Percentiles rank a stretch among this genome's conserved stretches.
phyloP scores from a whole-genome alignment of 1,284 basidiomycete genomes.

The Apiotrichum sp. region DNA sequence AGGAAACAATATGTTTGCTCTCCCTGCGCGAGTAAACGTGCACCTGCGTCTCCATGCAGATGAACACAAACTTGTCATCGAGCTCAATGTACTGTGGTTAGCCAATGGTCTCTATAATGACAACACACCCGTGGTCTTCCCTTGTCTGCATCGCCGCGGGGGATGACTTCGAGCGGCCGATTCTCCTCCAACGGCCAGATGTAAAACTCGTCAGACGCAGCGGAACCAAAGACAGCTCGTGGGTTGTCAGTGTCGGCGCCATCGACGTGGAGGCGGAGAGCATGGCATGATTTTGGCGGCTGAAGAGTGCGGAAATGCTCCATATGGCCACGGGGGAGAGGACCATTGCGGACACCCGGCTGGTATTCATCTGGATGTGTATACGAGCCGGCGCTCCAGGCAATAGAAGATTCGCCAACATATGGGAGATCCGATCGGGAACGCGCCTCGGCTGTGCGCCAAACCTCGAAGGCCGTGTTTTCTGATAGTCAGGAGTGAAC shows the following conservation, averaged over 20 bases:
- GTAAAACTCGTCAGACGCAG: conserved; percentile 15
- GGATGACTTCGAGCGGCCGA: not conserved
- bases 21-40: conserved; percentile 31
- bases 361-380: conserved; percentile 4
- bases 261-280: conserved; percentile 37
- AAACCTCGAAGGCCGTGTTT: conserved; percentile 23
- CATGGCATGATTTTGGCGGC: conserved; percentile 27
- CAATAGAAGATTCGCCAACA: conserved; percentile 5
- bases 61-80: conserved; percentile 40
- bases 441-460: conserved; percentile 24
- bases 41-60: conserved; percentile 25
- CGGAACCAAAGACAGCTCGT: conserved; percentile 27
- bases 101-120: not conserved
- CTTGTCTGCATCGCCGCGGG: too few relatives aligned
- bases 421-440: conserved; percentile 6
- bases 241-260: conserved; percentile 14
- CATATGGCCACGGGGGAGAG: conserved; percentile 33
- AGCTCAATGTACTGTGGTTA: conserved; percentile 42
- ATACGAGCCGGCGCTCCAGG: conserved; percentile 13
- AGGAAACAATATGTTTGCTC: conserved; percentile 14
- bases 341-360: not conserved
- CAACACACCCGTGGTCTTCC: too few relatives aligned
- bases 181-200: conserved; percentile 37
- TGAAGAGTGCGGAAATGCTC: conserved; percentile 29
- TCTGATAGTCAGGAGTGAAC: not conserved